phyloP scores from a whole-genome alignment of 371 early-diverging fungal genomes.

The Mortierella sp. region DNA sequence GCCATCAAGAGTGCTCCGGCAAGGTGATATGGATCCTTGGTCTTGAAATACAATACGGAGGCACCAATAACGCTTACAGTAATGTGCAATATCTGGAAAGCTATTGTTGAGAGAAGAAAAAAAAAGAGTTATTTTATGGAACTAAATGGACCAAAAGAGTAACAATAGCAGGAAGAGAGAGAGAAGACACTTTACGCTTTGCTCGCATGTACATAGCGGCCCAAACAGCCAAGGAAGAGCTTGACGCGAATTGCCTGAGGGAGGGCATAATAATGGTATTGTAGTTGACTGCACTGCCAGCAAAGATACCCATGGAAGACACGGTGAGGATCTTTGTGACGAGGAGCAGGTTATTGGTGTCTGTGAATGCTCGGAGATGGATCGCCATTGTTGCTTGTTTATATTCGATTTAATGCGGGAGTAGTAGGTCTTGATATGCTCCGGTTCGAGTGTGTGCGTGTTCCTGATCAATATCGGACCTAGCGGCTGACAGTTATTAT shows the following conservation, averaged over 20 bases:
- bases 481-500: background rate
- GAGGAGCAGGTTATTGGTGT: constrained; percentile 31
- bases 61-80: constrained; percentile 24
- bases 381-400: constrained; percentile 16
- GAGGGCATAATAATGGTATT: constrained; percentile 41
- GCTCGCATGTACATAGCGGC: constrained; percentile 27
- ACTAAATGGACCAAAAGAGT: background rate
- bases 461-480: background rate
- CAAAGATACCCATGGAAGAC: constrained; percentile 47
- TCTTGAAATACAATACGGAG: constrained; percentile 29
- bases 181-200: constrained; percentile 17
- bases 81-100: constrained; percentile 24
- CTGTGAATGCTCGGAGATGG: constrained; percentile 22
- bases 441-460: background rate
- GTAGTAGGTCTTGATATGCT: constrained; percentile 6
- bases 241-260: constrained; percentile 35
- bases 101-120: constrained; percentile 10
- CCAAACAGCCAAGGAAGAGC: constrained; percentile 50
- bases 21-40: constrained; percentile 30
- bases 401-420: background rate
- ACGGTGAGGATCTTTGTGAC: constrained; percentile 38
- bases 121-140: background rate
- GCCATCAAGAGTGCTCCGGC: constrained; percentile 32
- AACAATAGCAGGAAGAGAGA: background rate
- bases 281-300: constrained; percentile 40